phyloP scores from a whole-genome alignment of 2,329 filamentous ascomycete genomes.

The Xylaria multiplex region DNA sequence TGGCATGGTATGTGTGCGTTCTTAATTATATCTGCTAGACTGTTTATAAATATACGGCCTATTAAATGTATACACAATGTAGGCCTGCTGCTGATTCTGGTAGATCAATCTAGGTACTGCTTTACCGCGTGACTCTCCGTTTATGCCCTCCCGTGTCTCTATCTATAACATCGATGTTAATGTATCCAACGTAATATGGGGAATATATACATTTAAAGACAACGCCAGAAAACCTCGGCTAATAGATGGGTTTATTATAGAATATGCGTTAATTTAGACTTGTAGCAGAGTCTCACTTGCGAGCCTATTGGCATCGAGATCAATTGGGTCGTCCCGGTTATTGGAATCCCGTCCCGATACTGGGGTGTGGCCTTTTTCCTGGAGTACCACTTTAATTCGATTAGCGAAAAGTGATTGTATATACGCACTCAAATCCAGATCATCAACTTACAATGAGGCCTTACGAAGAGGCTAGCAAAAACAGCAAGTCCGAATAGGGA shows the following conservation, averaged over 20 bases:
- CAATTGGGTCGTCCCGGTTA: constrained; percentile 27
- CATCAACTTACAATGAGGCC: constrained; percentile 74
- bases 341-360: constrained; percentile 39
- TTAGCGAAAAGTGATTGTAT: constrained; percentile 12
- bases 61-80: background rate
- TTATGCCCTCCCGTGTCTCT: background rate
- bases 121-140: background rate
- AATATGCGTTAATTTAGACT: constrained; percentile 23
- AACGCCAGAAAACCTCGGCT: background rate
- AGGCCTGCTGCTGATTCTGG: background rate
- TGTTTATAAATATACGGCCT: background rate
- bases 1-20: background rate
- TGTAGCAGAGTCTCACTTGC: constrained; percentile 39
- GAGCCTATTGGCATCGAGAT: constrained; percentile 36
- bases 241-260: background rate
- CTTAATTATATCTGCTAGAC: background rate
- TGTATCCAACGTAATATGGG: background rate
- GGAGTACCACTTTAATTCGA: constrained; percentile 42
- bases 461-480: constrained; percentile 74
- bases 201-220: constrained; percentile 5
- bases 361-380: constrained; percentile 43
- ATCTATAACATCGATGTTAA: constrained; percentile 20
- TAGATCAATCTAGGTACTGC: background rate
- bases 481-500: constrained; percentile 74
- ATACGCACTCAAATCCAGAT: background rate